Evolutionary conservation across 805 yeast species (phyloP).

Genomic region (Saccharomycopsis oosterbeekiorum): DNA sequence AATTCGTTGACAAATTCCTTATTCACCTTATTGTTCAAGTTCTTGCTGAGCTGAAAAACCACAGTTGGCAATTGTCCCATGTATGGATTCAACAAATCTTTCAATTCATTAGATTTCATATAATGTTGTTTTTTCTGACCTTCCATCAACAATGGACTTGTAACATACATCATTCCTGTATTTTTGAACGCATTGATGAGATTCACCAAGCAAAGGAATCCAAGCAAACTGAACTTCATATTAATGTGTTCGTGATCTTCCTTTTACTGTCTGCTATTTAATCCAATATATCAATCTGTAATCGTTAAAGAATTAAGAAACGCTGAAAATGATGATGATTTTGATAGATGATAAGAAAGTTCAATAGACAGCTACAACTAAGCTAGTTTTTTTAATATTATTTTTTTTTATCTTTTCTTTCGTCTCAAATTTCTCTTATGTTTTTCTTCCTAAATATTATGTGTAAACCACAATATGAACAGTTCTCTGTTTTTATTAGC

Average conservation of each 20-base stretch:
- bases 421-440: too few relatives aligned
- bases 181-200: constrained; percentile 4
- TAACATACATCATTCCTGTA: constrained; percentile 8
- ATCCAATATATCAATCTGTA: too few relatives aligned
- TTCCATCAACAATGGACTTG: not conserved
- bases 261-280: too few relatives aligned
- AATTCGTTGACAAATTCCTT: not conserved
- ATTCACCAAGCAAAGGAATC: not conserved
- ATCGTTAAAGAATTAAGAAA: too few relatives aligned
- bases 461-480: too few relatives aligned
- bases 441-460: too few relatives aligned
- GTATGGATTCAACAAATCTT: not conserved
- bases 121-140: constrained; percentile 1
- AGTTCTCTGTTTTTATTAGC: too few relatives aligned
- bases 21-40: not conserved
- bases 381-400: too few relatives aligned
- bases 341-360: too few relatives aligned
- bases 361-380: too few relatives aligned
- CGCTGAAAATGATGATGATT: too few relatives aligned
- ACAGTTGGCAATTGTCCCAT: not conserved
- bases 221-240: not conserved
- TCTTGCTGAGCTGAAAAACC: constrained; percentile 9
- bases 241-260: not conserved
- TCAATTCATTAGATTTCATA: constrained; percentile 1
- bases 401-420: too few relatives aligned